A percentile compares a stretch with the other conserved stretches of the same genome.
Evolutionary conservation across 2,329 filamentous ascomycete genomes (phyloP).

Genomic region (Colletotrichum incanum): DNA sequence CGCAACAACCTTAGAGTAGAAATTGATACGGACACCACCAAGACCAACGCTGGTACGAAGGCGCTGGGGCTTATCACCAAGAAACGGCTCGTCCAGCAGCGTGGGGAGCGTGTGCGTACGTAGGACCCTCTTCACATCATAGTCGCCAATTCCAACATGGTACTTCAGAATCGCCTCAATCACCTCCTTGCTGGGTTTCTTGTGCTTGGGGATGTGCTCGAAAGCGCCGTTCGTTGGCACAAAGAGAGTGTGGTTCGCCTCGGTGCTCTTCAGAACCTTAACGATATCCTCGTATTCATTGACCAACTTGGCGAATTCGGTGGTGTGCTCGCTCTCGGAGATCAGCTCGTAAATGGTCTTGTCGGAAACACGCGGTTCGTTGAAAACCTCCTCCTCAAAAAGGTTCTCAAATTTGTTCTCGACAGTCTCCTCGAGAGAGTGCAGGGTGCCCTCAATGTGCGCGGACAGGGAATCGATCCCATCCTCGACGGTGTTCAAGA

Average conservation of each 20-base stretch:
- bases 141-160: slow-evolving; percentile 79
- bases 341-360: slow-evolving; percentile 87
- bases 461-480: slow-evolving; percentile 47
- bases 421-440: slow-evolving; percentile 51
- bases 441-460: slow-evolving; percentile 50
- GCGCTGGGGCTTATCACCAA: slow-evolving; percentile 80
- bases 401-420: slow-evolving; percentile 47
- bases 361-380: slow-evolving; percentile 65
- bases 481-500: slow-evolving; percentile 52
- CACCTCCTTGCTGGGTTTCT: slow-evolving; percentile 79
- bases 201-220: slow-evolving; percentile 68
- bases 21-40: slow-evolving; percentile 80
- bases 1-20: slow-evolving; percentile 79
- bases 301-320: slow-evolving; percentile 82
- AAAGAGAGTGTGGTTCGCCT: slow-evolving; percentile 84
- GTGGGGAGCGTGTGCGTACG: slow-evolving; percentile 83
- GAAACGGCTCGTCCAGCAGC: slow-evolving; percentile 68
- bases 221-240: slow-evolving; percentile 86
- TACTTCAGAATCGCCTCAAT: slow-evolving; percentile 81
- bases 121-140: slow-evolving; percentile 77
- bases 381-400: slow-evolving; percentile 39
- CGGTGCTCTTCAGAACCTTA: slow-evolving; percentile 80
- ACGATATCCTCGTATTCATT: slow-evolving; percentile 81
- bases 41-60: slow-evolving; percentile 77
- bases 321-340: slow-evolving; percentile 81